These are phyloP conservation scores for Viridothelium virens DNA, from an alignment of 495 filamentous ascomycete genomes.

Conservation along the genomic window DNA sequence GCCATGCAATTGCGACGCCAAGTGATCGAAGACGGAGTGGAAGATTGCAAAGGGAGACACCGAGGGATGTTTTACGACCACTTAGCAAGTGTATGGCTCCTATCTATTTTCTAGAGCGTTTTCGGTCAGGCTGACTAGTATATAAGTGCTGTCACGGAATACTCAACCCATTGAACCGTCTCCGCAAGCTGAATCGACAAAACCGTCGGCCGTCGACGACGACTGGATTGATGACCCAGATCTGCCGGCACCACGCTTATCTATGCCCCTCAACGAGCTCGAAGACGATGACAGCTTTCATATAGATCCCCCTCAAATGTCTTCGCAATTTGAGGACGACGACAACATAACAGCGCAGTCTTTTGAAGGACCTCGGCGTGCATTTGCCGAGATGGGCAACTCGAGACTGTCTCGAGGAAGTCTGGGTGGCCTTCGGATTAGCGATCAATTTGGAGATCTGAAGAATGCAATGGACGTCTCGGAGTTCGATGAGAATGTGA, in stretches of 20 bases:
- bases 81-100: slow-evolving; percentile 45
- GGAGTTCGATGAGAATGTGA: slow-evolving; percentile 37
- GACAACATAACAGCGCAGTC: slow-evolving; percentile 52
- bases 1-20: slow-evolving; percentile 65
- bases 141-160: slow-evolving; percentile 47
- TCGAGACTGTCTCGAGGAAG: slow-evolving; percentile 45
- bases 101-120: neutral
- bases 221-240: slow-evolving; percentile 59
- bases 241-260: slow-evolving; percentile 56
- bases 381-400: slow-evolving; percentile 36
- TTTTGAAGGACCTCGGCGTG: slow-evolving; percentile 61
- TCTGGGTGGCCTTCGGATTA: slow-evolving; percentile 50
- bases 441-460: slow-evolving; percentile 52
- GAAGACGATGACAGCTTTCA: slow-evolving; percentile 43
- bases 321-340: slow-evolving; percentile 52
- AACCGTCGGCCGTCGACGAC: slow-evolving; percentile 40
- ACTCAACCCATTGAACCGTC: slow-evolving; percentile 54
- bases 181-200: slow-evolving; percentile 37
- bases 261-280: slow-evolving; percentile 61
- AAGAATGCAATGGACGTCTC: slow-evolving; percentile 42
- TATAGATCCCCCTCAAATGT: slow-evolving; percentile 51
- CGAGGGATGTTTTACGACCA: slow-evolving; percentile 59
- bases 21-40: slow-evolving; percentile 58
- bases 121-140: neutral
- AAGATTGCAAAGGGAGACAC: slow-evolving; percentile 64